These are phyloP conservation scores for Cryptomeria japonica DNA, from an alignment of 75 land plant species.

Conservation along the genomic window DNA sequence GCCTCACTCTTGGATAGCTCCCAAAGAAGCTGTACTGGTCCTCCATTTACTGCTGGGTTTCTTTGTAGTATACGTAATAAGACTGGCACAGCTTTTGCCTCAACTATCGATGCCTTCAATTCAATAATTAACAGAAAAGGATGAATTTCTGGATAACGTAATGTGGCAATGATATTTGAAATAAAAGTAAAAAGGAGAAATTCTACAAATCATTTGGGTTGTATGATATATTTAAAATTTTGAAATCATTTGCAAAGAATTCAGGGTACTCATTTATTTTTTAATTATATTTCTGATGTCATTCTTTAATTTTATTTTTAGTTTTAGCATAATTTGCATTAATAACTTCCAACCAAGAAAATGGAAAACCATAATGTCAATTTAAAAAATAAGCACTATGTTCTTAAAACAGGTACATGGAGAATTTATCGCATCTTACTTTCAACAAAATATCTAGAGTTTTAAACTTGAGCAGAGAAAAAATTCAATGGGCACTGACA, in stretches of 20 bases:
- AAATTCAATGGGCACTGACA: not conserved
- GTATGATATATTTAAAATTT: too few species aligned
- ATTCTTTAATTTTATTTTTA: not conserved
- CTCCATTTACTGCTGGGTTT: constrained; percentile 20
- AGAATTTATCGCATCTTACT: not conserved
- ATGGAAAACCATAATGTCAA: not conserved
- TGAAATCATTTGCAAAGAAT: not conserved
- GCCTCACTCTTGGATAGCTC: constrained; percentile 21
- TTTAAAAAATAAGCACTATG: not conserved
- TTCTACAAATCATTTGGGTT: not conserved
- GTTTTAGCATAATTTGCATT: not conserved
- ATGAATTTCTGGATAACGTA: not conserved
- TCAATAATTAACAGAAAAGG: not conserved
- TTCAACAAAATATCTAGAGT: not conserved
- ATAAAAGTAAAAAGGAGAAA: not conserved
- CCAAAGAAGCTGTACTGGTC: constrained; percentile 29
- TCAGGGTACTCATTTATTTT: not conserved
- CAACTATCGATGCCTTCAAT: constrained; percentile 18
- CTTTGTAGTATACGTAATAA: constrained; percentile 21
- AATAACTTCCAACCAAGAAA: not conserved
- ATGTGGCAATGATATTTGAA: not conserved
- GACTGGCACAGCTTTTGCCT: constrained; percentile 22
- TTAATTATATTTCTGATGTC: not conserved
- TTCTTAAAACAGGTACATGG: not conserved
- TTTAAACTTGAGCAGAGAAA: not conserved